Evolutionary conservation across 768 basidiomycete genomes (phyloP), one percentile per base, ranked within the genome.

Genomic region (Boletus vinaceobasis): DNA sequence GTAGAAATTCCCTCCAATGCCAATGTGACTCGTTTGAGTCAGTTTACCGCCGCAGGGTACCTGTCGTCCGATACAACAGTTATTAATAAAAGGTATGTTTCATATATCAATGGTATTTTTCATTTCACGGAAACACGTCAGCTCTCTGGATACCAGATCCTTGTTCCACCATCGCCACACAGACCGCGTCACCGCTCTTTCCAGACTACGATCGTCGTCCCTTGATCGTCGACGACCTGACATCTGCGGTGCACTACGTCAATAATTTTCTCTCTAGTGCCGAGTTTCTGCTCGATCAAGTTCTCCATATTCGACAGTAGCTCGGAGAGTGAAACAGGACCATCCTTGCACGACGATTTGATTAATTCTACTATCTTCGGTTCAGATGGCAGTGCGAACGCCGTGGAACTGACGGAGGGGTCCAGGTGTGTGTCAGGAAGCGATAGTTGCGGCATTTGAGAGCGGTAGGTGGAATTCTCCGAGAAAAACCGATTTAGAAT

Each of bases 171-270:
- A 65, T 64, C 42, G 21, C 51, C 55, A 23, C 44, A 33, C 29
- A 52, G 36, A 40, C 39, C 29, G 4, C 29, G 17, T 68, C 55
- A 70, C 48, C 58, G 36, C 56, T 64, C 62, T 35, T 55, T 65
- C 62, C 57, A 73, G 44, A 39, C 48, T 19, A 68, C 67, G 8
- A 46, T 55, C 43, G 50, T 57, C 47, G 37, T 53, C n/a, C 68
- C 68, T 48, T 76, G 76, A 59, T 84, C 83, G 60, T 82, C 79
- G 19, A 81, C 75, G 39, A 83, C 68, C 38, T 79, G 75, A 63
- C 90, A 93, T 63, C 76, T 80, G 62, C 93, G 85, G 52, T 74
- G 65, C 13, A 89, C 79, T 44, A 97, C 83, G 59, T 94, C 93
- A 35, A 81, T 59, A 21, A 96, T 76, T 73, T 94, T 97, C 63